Percentiles rank a stretch among this genome's conserved stretches.
Conservation (phyloP, 2,329 filamentous ascomycete genomes). For the Coniochaeta hoffmannii region DNA sequence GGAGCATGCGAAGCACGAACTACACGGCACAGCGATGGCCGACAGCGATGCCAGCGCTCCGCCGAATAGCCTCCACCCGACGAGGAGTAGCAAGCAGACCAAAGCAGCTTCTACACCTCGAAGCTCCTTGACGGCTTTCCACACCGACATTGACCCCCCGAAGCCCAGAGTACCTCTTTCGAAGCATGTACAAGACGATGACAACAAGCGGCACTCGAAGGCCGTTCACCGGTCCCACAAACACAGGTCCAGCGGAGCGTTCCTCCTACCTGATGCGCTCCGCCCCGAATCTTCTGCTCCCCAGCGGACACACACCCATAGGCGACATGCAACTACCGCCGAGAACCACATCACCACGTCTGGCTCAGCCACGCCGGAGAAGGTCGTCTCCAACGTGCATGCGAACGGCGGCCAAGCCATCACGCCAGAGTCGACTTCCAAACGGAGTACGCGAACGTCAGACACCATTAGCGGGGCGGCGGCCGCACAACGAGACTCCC, state of each 20-base stretch:
- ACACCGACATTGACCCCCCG: not conserved
- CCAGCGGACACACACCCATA: constrained; percentile 7
- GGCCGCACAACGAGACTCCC: constrained; percentile 18
- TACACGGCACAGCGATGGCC: constrained; percentile 1
- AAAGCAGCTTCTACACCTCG: not conserved
- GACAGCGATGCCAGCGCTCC: constrained; percentile 1
- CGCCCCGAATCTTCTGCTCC: constrained; percentile 19
- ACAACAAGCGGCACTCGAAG: constrained; percentile 12
- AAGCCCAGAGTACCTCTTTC: not conserved
- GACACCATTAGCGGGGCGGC: constrained; percentile 4
- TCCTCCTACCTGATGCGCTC: constrained; percentile 40
- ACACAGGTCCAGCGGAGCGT: constrained; percentile 39
- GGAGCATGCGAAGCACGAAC: not conserved
- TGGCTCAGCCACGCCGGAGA: not conserved
- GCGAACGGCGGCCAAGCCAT: not conserved
- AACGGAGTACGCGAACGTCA: constrained; percentile 6
- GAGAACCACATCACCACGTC: constrained; percentile 6
- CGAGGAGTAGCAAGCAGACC: not conserved
- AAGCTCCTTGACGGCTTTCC: not conserved
- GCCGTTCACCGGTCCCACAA: constrained; percentile 26
- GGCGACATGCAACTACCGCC: constrained; percentile 9
- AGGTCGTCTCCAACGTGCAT: not conserved
- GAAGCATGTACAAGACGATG: constrained; percentile 3
- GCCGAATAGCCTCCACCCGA: not conserved
- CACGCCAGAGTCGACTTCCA: not conserved